phyloP scores from a whole-genome alignment of 2,329 filamentous ascomycete species.

The Hymenoscyphus occultus region DNA sequence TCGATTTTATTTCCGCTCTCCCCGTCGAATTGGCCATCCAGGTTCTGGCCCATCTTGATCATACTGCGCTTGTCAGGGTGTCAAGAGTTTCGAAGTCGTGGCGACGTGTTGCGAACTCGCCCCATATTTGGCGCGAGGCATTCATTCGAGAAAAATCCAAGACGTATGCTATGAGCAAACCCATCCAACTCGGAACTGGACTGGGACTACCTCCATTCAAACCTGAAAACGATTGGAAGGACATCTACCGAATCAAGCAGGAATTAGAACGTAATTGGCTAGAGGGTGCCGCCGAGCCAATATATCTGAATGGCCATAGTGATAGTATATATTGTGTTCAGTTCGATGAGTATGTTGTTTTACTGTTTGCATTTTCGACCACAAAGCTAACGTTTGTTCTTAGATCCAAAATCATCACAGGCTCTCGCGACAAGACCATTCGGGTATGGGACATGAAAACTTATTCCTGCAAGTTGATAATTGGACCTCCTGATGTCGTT shows the following conservation, averaged over 20 bases:
- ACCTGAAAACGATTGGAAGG: conserved; percentile 77
- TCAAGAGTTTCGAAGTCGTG: conserved; percentile 51
- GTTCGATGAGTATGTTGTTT: conserved; percentile 78
- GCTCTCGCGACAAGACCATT: conserved; percentile 91
- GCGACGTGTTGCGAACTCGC: conserved; percentile 47
- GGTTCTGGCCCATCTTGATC: conserved; percentile 55
- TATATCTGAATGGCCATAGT: conserved; percentile 89
- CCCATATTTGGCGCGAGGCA: conserved; percentile 62
- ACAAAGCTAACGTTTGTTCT: conserved; percentile 30
- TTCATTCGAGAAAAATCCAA: conserved; percentile 59
- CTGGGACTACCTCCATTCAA: conserved; percentile 53
- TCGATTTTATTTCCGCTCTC: conserved; percentile 56
- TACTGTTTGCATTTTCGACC: not conserved
- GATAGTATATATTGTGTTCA: conserved; percentile 98
- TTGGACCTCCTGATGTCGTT: conserved; percentile 72
- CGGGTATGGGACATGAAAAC: conserved; percentile 94
- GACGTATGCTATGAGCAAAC: conserved; percentile 56
- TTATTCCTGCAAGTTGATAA: conserved; percentile 78
- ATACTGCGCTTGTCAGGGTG: conserved; percentile 47
- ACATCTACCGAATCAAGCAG: conserved; percentile 75
- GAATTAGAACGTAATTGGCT: conserved; percentile 79
- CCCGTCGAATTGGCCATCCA: conserved; percentile 59
- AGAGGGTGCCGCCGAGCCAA: conserved; percentile 70
- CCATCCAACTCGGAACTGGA: conserved; percentile 52
- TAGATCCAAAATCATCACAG: conserved; percentile 92